Evolutionary conservation across 106 monocot genomes (phyloP), one percentile per base, ranked within the genome.

Genomic region (Triglochin maritima): DNA sequence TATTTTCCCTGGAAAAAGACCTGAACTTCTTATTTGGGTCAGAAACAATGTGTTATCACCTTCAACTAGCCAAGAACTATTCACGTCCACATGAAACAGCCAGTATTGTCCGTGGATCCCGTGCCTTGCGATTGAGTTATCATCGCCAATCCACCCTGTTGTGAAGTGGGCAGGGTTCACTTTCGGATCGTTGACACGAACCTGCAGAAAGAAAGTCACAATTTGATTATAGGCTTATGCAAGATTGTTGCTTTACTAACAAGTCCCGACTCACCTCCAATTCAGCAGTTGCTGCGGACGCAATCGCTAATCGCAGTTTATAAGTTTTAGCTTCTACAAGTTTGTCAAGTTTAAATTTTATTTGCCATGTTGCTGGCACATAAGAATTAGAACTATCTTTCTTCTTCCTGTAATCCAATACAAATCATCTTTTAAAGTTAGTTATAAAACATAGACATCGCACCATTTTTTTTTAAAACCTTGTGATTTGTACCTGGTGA

Each of bases 61-160:
- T 62, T 55, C 51, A 50, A 62, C 12, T 9, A 72, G 72, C 72
- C 72, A 75, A 17, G 41, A 16, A 64, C 63, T 9, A 3, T 63
- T 47, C 43, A 72, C 72, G 9, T 14, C 52, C 13, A 72, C 47
- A 42, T 49, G 44, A 15, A 63, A 72, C 63, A 72, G 13, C 55
- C 63, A 62, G 63, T 72, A 16, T 6, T 61, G 72, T 16, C 72
- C 72, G 16, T 72, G 72, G 44, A 63, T 72, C 7, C 72, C 72
- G 45, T 72, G 72, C 72, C 72, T 72, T 9, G 72, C 72, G 17
- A 72, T 72, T 3, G 72, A 63, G 64, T 72, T 72, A 29, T 72
- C 72, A 54, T 49, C 43, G 45, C 72, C 72, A 13, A 72, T 44
- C 44, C 63, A 12, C 7, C 53, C 56, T 9, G 63, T 72, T 11